These are phyloP conservation scores for Populus trichocarpa DNA, from an alignment of 441 rosid species.

Conservation along the genomic window DNA sequence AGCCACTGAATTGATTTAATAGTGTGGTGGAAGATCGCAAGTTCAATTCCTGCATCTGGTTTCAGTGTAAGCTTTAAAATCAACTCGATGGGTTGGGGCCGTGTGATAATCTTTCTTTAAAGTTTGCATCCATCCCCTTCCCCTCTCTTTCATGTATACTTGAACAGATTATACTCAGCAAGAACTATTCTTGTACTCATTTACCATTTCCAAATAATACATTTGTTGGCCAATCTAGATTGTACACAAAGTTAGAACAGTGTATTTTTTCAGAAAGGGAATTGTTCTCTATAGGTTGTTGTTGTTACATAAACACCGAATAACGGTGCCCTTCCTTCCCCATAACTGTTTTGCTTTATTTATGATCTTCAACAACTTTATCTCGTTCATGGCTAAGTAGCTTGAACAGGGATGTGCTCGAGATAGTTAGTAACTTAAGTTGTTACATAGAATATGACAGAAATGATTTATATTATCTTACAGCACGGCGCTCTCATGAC, in stretches of 20 bases:
- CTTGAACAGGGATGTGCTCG: background rate
- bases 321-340: background rate
- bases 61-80: background rate
- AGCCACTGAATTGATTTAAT: constrained; percentile 23
- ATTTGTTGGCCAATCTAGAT: background rate
- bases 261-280: background rate
- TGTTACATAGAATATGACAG: too few relatives aligned
- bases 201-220: background rate
- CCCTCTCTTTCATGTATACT: background rate
- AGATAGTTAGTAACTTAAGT: background rate
- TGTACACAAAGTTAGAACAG: background rate
- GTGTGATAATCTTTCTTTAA: background rate
- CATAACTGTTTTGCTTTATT: background rate
- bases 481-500: too few relatives aligned
- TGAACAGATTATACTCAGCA: constrained; percentile 1
- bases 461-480: too few relatives aligned
- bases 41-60: background rate
- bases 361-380: background rate
- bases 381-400: background rate
- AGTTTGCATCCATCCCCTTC: background rate
- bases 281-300: background rate
- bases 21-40: background rate
- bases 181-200: background rate
- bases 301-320: background rate
- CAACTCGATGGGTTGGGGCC: background rate